Conservation (phyloP, 257 asterid species). For the Solanum sejunctum region DNA sequence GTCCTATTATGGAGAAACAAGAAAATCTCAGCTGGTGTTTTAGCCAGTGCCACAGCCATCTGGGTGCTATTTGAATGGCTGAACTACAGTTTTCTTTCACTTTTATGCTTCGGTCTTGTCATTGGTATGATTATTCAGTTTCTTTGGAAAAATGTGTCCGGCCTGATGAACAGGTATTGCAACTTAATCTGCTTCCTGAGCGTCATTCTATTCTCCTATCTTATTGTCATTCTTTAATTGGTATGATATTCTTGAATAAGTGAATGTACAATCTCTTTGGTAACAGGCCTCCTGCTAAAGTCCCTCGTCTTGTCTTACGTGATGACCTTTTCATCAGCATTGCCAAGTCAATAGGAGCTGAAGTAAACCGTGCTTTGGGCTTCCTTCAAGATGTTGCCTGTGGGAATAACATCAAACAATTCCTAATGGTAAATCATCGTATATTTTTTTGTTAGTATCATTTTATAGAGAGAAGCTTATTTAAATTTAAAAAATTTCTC, state of each 20-base stretch:
- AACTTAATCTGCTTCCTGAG: neutral
- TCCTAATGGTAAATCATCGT: slow-evolving; percentile 33
- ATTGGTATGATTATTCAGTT: slow-evolving; percentile 51
- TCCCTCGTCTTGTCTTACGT: slow-evolving; percentile 46
- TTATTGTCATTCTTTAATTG: neutral
- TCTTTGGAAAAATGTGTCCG: slow-evolving; percentile 50
- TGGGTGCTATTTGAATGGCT: slow-evolving; percentile 93
- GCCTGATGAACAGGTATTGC: slow-evolving; percentile 32
- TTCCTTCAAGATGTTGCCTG: slow-evolving; percentile 59
- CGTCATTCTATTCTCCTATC: neutral
- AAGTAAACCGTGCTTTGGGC: slow-evolving; percentile 41
- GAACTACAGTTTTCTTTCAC: slow-evolving; percentile 59
- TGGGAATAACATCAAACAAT: slow-evolving; percentile 50
- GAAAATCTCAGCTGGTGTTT: slow-evolving; percentile 61
- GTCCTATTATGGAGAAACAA: slow-evolving; percentile 82
- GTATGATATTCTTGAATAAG: neutral
- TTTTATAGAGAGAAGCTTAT: neutral
- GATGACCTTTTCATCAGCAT: slow-evolving; percentile 39
- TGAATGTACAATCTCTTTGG: neutral
- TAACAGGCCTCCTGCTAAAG: slow-evolving; percentile 35
- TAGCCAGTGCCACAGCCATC: slow-evolving; percentile 45
- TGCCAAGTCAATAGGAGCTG: slow-evolving; percentile 41
- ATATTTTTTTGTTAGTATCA: neutral
- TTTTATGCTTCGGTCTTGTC: slow-evolving; percentile 40
- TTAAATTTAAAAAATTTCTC: neutral